Evolutionary conservation across 306 rosid genomes (phyloP).

Genomic region (Delonix regia): DNA sequence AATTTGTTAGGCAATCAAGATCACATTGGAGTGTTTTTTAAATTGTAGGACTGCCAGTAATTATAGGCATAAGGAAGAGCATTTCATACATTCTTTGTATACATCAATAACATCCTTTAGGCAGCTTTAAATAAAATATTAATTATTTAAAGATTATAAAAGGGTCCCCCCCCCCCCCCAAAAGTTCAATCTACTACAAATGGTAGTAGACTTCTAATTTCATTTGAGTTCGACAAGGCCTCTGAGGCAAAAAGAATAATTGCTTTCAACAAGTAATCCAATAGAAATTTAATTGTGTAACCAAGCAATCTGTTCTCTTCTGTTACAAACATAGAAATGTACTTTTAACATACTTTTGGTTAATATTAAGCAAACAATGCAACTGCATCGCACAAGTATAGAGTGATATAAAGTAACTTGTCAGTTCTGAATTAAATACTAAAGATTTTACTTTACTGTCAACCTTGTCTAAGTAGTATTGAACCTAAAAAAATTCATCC

Average conservation of each 20-base stretch:
- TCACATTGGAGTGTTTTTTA: background rate
- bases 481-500: slow-evolving; percentile 10
- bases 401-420: slow-evolving; percentile 16
- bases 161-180: too few species aligned
- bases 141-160: background rate
- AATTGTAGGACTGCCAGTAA: slow-evolving; percentile 10
- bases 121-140: background rate
- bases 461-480: slow-evolving; percentile 2
- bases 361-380: background rate
- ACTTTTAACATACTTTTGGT: slow-evolving; percentile 1
- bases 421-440: slow-evolving; percentile 6
- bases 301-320: background rate
- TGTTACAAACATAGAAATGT: background rate
- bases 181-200: slow-evolving; percentile 3
- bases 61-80: slow-evolving; percentile 3
- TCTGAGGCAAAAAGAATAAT: slow-evolving; percentile 6
- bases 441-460: background rate
- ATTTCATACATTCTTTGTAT: background rate
- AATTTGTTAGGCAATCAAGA: slow-evolving; percentile 2
- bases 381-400: background rate
- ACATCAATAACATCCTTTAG: slow-evolving; percentile 11
- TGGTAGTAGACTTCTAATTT: background rate
- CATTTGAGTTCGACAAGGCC: background rate
- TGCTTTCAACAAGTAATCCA: background rate
- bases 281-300: background rate